phyloP scores from a whole-genome alignment of 148 eudicot genomes.

The Persicaria maculosa region DNA sequence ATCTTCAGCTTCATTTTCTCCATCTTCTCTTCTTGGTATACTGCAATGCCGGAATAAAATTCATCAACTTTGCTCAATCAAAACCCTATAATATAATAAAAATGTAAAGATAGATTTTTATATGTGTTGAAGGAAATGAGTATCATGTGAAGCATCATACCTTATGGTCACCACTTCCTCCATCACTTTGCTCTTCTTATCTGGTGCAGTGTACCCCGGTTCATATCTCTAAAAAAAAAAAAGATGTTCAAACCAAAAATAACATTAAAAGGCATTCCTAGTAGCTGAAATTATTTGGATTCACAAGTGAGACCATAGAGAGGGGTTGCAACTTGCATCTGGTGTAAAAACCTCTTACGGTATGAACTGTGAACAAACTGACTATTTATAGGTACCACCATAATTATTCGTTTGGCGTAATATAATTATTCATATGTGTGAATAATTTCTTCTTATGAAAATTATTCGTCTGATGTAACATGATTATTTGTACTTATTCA shows the following conservation, averaged over 20 bases:
- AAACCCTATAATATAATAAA: background rate
- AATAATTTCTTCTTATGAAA: no score
- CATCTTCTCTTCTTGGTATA: slow-evolving; percentile 8
- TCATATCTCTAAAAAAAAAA: slow-evolving; percentile 53
- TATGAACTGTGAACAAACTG: no score
- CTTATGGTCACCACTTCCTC: slow-evolving; percentile 50
- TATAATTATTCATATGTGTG: no score
- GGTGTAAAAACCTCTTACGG: no score
- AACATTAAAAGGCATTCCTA: no score
- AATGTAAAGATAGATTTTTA: background rate
- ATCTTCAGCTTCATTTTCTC: slow-evolving; percentile 8
- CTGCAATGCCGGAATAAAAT: background rate
- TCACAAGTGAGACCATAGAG: no score
- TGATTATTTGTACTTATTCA: no score
- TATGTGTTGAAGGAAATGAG: background rate
- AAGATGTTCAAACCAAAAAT: background rate
- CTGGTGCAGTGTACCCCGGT: slow-evolving; percentile 61
- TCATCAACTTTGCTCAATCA: background rate
- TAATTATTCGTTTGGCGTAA: no score
- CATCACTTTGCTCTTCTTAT: slow-evolving; percentile 33
- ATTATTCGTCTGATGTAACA: no score
- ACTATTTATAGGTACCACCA: no score
- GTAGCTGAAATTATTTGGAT: no score
- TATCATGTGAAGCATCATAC: slow-evolving; percentile 20
- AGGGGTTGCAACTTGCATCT: no score